Evolutionary conservation across 805 yeast species (phyloP).

Genomic region (Tetrapisispora arboricola): DNA sequence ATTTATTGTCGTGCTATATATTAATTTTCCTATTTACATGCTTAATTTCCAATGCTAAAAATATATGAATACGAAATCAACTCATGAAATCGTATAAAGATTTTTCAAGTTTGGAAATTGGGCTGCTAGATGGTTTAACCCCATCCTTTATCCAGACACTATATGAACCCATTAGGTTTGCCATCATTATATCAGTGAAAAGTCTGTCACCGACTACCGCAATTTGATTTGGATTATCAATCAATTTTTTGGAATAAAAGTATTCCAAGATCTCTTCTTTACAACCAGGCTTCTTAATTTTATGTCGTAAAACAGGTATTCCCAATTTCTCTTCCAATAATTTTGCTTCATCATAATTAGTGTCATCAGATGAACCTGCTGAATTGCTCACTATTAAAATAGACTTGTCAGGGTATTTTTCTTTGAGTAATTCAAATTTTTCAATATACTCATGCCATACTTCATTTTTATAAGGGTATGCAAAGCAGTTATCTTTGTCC

Average conservation of each 20-base stretch:
- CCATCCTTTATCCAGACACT: constrained; percentile 82
- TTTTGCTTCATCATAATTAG: constrained; percentile 46
- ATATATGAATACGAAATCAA: too few species aligned
- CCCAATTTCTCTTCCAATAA: constrained; percentile 55
- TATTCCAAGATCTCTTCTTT: constrained; percentile 54
- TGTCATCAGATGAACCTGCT: constrained; percentile 82
- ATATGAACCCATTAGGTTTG: constrained; percentile 82
- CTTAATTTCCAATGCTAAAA: too few species aligned
- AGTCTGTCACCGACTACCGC: constrained; percentile 87
- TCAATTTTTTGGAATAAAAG: constrained; percentile 40
- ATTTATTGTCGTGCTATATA: too few species aligned
- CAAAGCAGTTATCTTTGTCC: constrained; percentile 94
- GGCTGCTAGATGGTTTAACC: constrained; percentile 38
- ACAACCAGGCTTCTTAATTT: constrained; percentile 78
- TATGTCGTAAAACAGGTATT: constrained; percentile 57
- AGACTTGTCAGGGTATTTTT: constrained; percentile 50
- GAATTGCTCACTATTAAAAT: constrained; percentile 80
- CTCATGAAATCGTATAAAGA: constrained; percentile 6
- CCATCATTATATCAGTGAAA: constrained; percentile 88
- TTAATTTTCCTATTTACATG: too few species aligned
- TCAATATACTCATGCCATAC: constrained; percentile 65
- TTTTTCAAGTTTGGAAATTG: constrained; percentile 14
- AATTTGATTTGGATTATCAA: constrained; percentile 46
- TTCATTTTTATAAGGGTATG: constrained; percentile 66
- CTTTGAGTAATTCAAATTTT: constrained; percentile 45